phyloP scores from a whole-genome alignment of 305 asterid species.

The Rubia occidens region DNA sequence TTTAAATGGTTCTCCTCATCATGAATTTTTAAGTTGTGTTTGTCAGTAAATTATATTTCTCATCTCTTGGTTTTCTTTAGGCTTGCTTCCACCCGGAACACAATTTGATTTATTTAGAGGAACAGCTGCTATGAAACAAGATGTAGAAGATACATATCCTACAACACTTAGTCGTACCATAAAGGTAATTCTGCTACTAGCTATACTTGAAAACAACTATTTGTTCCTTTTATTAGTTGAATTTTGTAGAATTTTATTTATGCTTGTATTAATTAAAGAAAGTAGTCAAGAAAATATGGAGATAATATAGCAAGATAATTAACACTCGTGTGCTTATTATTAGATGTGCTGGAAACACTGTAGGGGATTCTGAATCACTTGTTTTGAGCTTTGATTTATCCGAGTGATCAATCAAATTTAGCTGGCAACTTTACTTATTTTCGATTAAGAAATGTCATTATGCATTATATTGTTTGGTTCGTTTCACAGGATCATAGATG shows the following conservation, averaged over 20 bases:
- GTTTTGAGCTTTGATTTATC: neutral
- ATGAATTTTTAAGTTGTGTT: neutral
- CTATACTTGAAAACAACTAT: neutral
- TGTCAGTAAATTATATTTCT: slow-evolving; percentile 1
- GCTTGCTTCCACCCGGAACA: slow-evolving; percentile 97
- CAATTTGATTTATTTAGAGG: slow-evolving; percentile 95
- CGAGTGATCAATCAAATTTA: neutral
- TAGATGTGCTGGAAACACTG: neutral
- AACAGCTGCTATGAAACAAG: slow-evolving; percentile 99
- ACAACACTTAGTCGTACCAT: slow-evolving; percentile 87
- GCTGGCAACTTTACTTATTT: neutral
- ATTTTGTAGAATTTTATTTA: neutral
- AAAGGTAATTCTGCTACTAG: slow-evolving; percentile 39
- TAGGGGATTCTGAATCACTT: neutral
- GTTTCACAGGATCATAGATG: neutral
- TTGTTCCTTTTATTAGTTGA: neutral
- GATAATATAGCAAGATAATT: neutral
- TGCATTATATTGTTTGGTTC: neutral
- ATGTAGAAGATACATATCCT: slow-evolving; percentile 85
- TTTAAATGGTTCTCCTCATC: neutral
- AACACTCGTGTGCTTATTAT: neutral
- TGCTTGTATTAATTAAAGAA: neutral
- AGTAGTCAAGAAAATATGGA: neutral
- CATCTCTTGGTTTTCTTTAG: slow-evolving; percentile 30
- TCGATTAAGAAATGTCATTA: neutral